Conservation (phyloP, 2,329 filamentous ascomycete genomes). For the Sphaerulina populicola region DNA sequence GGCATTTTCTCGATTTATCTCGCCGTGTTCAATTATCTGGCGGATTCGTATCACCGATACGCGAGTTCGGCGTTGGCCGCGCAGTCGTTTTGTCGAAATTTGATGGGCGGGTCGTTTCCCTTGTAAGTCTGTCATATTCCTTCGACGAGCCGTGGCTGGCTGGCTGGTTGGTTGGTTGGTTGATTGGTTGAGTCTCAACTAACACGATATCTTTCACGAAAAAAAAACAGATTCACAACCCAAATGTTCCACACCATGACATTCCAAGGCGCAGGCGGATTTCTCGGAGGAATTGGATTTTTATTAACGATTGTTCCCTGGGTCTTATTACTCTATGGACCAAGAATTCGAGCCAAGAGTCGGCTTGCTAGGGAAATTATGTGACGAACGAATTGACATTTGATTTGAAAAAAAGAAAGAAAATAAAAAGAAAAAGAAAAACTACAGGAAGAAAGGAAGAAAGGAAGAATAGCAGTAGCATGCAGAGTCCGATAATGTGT, state of each 20-base stretch:
- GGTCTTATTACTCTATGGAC: constrained; percentile 72
- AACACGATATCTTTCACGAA: too few relatives aligned
- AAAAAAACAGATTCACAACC: constrained; percentile 46
- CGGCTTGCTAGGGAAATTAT: constrained; percentile 54
- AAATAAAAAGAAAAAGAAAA: too few relatives aligned
- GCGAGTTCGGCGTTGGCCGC: constrained; percentile 79
- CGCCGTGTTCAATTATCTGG: constrained; percentile 85
- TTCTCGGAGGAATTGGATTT: constrained; percentile 64
- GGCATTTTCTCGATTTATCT: constrained; percentile 82
- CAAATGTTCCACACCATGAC: constrained; percentile 66
- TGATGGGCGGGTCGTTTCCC: constrained; percentile 73
- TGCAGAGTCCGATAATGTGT: neutral
- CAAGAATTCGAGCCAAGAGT: constrained; percentile 64
- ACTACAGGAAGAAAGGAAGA: too few relatives aligned
- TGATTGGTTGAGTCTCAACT: too few relatives aligned
- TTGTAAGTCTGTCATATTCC: constrained; percentile 35
- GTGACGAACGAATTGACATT: too few relatives aligned
- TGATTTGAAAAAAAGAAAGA: too few relatives aligned
- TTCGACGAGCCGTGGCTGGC: too few relatives aligned
- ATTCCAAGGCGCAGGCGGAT: constrained; percentile 59
- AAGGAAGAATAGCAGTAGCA: neutral
- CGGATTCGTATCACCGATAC: constrained; percentile 77
- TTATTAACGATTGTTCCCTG: constrained; percentile 74
- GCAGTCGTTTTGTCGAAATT: constrained; percentile 76
- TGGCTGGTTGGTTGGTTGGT: too few relatives aligned